Conservation (phyloP, 2,329 filamentous ascomycete species). For the Pleomassaria siparia region DNA sequence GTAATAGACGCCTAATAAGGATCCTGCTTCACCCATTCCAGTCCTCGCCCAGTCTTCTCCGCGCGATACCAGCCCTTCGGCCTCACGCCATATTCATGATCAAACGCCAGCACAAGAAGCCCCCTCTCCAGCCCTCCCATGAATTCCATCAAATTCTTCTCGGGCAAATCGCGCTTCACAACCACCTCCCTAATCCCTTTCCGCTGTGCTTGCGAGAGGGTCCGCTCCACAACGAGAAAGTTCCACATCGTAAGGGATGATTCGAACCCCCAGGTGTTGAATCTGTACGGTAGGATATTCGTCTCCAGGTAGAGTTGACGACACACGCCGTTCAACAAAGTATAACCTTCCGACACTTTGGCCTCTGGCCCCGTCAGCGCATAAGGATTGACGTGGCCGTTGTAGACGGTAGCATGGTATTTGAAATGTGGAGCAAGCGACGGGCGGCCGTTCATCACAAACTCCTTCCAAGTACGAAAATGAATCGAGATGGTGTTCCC, state of each 20-base stretch:
- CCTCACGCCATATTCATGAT: not conserved
- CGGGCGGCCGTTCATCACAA: not conserved
- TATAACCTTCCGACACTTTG: slow-evolving; percentile 10
- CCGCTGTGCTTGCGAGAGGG: slow-evolving; percentile 21
- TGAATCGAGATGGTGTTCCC: not conserved
- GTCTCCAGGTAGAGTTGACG: slow-evolving; percentile 36
- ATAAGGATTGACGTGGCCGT: not conserved
- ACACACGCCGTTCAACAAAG: slow-evolving; percentile 27
- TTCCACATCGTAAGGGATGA: slow-evolving; percentile 28
- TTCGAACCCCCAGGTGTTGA: slow-evolving; percentile 26
- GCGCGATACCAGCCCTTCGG: slow-evolving; percentile 2
- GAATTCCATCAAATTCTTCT: slow-evolving; percentile 15
- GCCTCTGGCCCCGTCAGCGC: not conserved
- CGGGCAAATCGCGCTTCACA: slow-evolving; percentile 18
- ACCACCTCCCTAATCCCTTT: slow-evolving; percentile 22
- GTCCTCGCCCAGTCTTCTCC: not conserved
- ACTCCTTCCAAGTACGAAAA: not conserved
- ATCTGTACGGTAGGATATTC: slow-evolving; percentile 24
- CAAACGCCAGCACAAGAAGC: slow-evolving; percentile 5
- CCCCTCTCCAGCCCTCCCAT: slow-evolving; percentile 26
- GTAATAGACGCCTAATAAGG: no score
- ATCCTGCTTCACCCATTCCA: slow-evolving; percentile 1
- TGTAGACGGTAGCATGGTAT: not conserved
- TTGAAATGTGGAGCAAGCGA: not conserved
- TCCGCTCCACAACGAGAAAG: slow-evolving; percentile 26